These are phyloP conservation scores for Fusarium marasasianum DNA, from an alignment of 2,329 filamentous ascomycete genomes.

Conservation along the genomic window DNA sequence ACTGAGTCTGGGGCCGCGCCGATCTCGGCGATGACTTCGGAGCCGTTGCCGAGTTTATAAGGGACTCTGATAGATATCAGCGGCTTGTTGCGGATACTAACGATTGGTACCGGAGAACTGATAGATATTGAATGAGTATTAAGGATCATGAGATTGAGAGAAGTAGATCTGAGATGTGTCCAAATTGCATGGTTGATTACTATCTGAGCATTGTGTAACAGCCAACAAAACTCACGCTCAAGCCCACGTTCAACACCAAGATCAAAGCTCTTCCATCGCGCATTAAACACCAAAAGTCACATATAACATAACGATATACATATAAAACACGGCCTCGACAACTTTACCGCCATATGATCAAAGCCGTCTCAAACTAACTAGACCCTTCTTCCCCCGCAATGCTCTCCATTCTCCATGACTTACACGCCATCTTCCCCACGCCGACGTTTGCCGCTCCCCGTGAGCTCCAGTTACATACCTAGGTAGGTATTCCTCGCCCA, in stretches of 20 bases:
- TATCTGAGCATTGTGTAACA: neutral
- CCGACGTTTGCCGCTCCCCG: conserved; percentile 31
- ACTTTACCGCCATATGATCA: neutral
- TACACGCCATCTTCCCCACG: conserved; percentile 21
- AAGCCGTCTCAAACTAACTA: neutral
- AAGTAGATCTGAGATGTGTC: neutral
- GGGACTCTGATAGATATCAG: neutral
- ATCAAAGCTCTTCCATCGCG: neutral
- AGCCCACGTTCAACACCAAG: neutral
- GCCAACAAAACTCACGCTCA: neutral
- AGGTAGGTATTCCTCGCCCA: neutral
- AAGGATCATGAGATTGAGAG: neutral
- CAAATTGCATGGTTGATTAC: neutral
- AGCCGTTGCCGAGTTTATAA: conserved; percentile 11
- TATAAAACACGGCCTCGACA: neutral
- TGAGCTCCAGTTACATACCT: neutral
- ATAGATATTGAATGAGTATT: neutral
- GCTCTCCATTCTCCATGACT: conserved; percentile 1
- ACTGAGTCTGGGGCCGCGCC: conserved; percentile 7
- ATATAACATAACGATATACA: neutral
- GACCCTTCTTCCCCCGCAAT: neutral
- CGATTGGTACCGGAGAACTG: neutral
- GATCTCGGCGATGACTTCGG: conserved; percentile 29
- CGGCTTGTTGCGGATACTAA: conserved; percentile 21
- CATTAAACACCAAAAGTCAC: neutral